Evolutionary conservation across 2,329 filamentous ascomycete genomes (phyloP).

Genomic region (Seiridium unicorne): DNA sequence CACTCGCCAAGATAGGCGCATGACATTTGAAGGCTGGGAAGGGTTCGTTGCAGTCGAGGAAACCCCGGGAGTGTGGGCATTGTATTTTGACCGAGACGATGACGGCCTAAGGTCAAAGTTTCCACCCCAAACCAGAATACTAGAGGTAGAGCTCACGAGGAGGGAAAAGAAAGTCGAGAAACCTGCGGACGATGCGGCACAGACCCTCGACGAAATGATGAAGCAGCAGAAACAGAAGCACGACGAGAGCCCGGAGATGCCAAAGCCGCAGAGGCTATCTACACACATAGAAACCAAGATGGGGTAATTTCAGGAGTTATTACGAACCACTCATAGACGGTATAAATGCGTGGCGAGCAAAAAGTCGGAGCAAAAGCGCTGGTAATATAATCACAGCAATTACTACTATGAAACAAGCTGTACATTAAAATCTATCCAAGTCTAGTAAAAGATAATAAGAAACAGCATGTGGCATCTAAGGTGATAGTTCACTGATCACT

Average conservation of each 20-base stretch:
- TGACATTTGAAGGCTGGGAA: conserved; percentile 49
- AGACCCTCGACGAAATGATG: conserved; percentile 29
- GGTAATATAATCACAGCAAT: neutral
- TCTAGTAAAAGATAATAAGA: neutral
- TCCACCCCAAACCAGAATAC: conserved; percentile 43
- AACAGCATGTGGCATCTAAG: neutral
- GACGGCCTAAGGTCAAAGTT: conserved; percentile 44
- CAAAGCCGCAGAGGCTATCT: neutral
- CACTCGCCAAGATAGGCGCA: conserved; percentile 48
- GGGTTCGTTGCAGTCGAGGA: conserved; percentile 48
- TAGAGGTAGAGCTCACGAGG: conserved; percentile 54
- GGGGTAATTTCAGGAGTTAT: neutral
- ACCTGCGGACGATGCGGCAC: conserved; percentile 20
- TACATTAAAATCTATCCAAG: too few species aligned
- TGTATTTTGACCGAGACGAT: conserved; percentile 48
- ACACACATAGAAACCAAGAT: neutral
- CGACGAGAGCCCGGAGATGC: conserved; percentile 13
- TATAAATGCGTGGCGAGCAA: too few species aligned
- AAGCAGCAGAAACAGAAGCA: conserved; percentile 18
- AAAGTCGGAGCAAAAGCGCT: too few species aligned
- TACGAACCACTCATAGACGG: too few species aligned
- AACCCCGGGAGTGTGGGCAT: conserved; percentile 39
- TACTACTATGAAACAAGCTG: neutral
- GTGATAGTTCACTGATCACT: too few species aligned
- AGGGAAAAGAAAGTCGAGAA: conserved; percentile 47